phyloP scores from a whole-genome alignment of 2,329 filamentous ascomycete genomes.

The Nemania abortiva region DNA sequence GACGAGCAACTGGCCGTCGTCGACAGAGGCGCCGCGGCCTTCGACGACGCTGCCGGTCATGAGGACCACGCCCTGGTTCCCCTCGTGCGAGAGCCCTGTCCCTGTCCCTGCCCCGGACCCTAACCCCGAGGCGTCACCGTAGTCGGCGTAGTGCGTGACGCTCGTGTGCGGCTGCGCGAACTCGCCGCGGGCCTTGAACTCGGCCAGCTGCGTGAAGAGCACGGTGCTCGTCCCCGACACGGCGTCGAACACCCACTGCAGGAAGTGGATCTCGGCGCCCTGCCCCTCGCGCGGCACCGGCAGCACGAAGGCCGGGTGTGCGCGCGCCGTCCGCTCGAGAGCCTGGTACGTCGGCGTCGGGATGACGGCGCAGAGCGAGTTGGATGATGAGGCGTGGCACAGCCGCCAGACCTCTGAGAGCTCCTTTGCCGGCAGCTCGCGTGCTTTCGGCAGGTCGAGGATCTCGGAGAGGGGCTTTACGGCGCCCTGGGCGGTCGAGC shows the following conservation, averaged over 20 bases:
- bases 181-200: constrained; percentile 91
- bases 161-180: constrained; percentile 94
- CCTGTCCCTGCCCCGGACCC: constrained; percentile 8
- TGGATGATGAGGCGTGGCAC: constrained; percentile 78
- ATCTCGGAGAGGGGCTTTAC: constrained; percentile 64
- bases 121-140: neutral
- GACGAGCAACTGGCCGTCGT: constrained; percentile 89
- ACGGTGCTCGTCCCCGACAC: constrained; percentile 75
- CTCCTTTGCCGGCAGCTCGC: constrained; percentile 79
- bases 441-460: constrained; percentile 84
- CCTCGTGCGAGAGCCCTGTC: constrained; percentile 65
- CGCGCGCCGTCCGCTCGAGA: constrained; percentile 77
- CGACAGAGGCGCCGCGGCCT: constrained; percentile 78
- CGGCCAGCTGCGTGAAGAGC: constrained; percentile 92
- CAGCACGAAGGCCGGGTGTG: constrained; percentile 89
- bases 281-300: constrained; percentile 77
- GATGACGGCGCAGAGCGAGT: constrained; percentile 86
- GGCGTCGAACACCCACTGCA: constrained; percentile 93
- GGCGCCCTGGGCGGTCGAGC: constrained; percentile 42
- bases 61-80: constrained; percentile 81
- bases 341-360: constrained; percentile 77
- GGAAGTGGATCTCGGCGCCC: constrained; percentile 92
- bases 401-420: constrained; percentile 91
- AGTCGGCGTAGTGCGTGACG: constrained; percentile 88
- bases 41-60: constrained; percentile 86